Percentiles rank a stretch among this genome's conserved stretches.
phyloP scores from a whole-genome alignment of 306 rosid species.

The Inga leiocalycina region DNA sequence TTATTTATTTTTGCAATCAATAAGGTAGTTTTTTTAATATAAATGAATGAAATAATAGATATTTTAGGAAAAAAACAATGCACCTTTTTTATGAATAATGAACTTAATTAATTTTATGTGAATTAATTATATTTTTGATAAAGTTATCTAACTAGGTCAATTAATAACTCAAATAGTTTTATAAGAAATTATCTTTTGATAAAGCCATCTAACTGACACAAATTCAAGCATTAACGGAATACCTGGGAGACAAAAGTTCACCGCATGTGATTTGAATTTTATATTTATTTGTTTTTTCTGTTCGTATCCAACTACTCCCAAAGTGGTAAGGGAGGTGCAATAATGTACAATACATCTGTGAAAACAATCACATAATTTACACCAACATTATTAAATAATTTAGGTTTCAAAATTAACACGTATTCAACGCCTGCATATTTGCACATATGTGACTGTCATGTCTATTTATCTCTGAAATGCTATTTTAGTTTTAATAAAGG shows the following conservation, averaged over 20 bases:
- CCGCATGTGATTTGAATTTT: background rate
- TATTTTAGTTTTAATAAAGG: background rate
- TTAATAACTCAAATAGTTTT: no score
- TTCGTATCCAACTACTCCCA: background rate
- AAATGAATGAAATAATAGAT: no score
- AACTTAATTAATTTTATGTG: no score
- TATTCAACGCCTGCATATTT: background rate
- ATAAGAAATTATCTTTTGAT: no score
- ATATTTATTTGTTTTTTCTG: background rate
- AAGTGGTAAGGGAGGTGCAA: background rate
- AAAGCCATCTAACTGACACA: no score
- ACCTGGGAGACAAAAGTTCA: background rate
- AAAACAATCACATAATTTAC: background rate
- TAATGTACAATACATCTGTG: background rate
- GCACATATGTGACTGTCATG: background rate
- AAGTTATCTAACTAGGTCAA: no score
- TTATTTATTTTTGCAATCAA: no score
- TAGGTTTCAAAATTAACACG: background rate
- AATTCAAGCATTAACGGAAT: no score
- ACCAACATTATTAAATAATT: background rate
- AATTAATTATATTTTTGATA: no score
- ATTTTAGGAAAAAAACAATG: no score
- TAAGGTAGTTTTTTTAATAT: no score
- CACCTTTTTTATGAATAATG: no score
- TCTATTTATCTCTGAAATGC: background rate